Base-by-base conservation (phyloP, 768 basidiomycete genomes). In the Boletus rubescentipes region DNA sequence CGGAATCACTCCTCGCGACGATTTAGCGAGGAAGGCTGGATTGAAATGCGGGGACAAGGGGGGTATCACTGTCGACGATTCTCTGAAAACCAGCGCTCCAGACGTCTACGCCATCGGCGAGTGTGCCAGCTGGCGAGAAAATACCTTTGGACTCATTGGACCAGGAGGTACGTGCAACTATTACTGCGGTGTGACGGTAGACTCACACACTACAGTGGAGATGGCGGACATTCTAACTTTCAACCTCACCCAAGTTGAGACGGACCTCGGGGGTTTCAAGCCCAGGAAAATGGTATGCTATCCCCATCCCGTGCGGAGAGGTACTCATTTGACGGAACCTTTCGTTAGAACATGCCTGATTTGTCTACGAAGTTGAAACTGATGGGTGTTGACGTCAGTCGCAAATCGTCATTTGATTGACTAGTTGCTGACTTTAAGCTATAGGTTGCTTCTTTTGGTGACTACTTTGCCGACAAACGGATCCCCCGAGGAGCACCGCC, bases 201-300 rank as follows among this genome's bases (percentile, higher is more conserved):
- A 3, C 40, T 54, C 16, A 54, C 23, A 23, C 15, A 4, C 7
- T 32, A 14, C 15, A 77, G 77, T 81, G 40, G 84, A 86, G 65
- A 89, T 89, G 87, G 87, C 87, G 20, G 83, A 86, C 57, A 82
- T 89, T 52, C 73, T 91, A 1, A 74, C 86, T 1, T 87, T 85
- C 75, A 91, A 91, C 69, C 70, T 91, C 9, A 84, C 84, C 20
- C 78, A 83, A 69, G 77, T 76, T 0, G 62, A 76, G 46, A 79
- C 78, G 4, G 65, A 58, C 3, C 57, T 70, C 1, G 77, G 78
- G 18, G 64, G 67, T 0, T 78, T 77, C 62, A 67, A 67, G 50
- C 71, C 72, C 15, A 66, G 80, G 32, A 70, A 73, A 54, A 81
- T 82, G 80, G 73, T 72, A 37, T 3, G 69, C 21, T 18, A 23